Conservation (phyloP, 169 alveolate species). For the Cryptosporidium andersoni region DNA sequence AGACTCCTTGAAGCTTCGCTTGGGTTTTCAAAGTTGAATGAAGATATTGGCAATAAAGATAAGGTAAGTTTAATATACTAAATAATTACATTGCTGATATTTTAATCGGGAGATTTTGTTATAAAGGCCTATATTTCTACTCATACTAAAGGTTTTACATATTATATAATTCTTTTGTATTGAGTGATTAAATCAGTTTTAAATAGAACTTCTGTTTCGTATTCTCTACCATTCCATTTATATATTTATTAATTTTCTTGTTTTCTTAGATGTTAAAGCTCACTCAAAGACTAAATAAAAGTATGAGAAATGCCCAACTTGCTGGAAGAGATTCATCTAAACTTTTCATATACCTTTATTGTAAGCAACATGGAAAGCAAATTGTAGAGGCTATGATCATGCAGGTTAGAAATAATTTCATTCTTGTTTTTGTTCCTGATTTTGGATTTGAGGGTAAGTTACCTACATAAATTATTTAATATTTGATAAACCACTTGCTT, state of each 20-base stretch:
- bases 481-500: constrained; percentile 69
- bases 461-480: background rate
- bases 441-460: constrained; percentile 79
- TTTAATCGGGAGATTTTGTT: no score
- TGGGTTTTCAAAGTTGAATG: constrained; percentile 83
- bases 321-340: constrained; percentile 92
- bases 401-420: constrained; percentile 73
- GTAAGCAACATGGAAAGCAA: constrained; percentile 78
- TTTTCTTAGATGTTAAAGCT: constrained; percentile 86
- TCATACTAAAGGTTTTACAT: no score
- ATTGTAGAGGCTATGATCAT: constrained; percentile 64
- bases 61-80: constrained; percentile 15
- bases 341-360: constrained; percentile 88
- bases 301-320: constrained; percentile 90
- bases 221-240: background rate
- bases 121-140: no score
- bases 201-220: background rate
- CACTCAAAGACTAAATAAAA: constrained; percentile 89
- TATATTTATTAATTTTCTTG: constrained; percentile 9
- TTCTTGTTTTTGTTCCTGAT: constrained; percentile 77
- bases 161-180: no score
- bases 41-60: constrained; percentile 83
- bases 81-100: background rate
- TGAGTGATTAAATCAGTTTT: background rate
- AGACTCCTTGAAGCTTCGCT: constrained; percentile 91